A percentile compares a stretch with the other conserved stretches of the same genome.
phyloP scores from a whole-genome alignment of 106 monocot species.

The Agapanthus africanus region DNA sequence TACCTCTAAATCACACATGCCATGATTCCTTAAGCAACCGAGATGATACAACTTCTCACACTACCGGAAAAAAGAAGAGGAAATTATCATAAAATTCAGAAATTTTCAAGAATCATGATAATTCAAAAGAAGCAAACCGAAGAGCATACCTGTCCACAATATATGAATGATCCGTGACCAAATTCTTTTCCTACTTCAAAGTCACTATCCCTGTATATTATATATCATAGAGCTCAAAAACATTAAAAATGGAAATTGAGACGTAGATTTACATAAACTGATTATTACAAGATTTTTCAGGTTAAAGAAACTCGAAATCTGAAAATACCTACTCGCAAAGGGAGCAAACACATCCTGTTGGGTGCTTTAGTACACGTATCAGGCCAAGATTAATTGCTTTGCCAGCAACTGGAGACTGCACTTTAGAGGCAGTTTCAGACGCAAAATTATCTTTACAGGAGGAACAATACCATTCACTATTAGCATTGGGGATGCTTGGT shows the following conservation, averaged over 20 bases:
- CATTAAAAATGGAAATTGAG: neutral
- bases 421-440: neutral
- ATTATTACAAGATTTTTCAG: neutral
- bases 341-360: slow-evolving; percentile 16
- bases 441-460: slow-evolving; percentile 11
- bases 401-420: neutral
- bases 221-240: neutral
- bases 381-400: slow-evolving; percentile 10
- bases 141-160: slow-evolving; percentile 42
- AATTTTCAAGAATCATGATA: neutral
- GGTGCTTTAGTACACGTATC: slow-evolving; percentile 13
- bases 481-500: slow-evolving; percentile 1
- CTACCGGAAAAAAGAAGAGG: slow-evolving; percentile 13
- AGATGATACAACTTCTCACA: slow-evolving; percentile 47
- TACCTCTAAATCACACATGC: slow-evolving; percentile 45
- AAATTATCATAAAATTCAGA: neutral
- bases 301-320: neutral
- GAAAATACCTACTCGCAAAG: slow-evolving; percentile 37
- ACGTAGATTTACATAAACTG: too few relatives aligned
- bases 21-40: slow-evolving; percentile 24
- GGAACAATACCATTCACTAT: slow-evolving; percentile 11
- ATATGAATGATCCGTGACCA: slow-evolving; percentile 20
- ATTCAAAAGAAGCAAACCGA: neutral
- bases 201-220: slow-evolving; percentile 10
- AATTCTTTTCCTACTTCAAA: slow-evolving; percentile 11